phyloP scores from a whole-genome alignment of 2,329 filamentous ascomycete species.

The Apiospora saccharicola region DNA sequence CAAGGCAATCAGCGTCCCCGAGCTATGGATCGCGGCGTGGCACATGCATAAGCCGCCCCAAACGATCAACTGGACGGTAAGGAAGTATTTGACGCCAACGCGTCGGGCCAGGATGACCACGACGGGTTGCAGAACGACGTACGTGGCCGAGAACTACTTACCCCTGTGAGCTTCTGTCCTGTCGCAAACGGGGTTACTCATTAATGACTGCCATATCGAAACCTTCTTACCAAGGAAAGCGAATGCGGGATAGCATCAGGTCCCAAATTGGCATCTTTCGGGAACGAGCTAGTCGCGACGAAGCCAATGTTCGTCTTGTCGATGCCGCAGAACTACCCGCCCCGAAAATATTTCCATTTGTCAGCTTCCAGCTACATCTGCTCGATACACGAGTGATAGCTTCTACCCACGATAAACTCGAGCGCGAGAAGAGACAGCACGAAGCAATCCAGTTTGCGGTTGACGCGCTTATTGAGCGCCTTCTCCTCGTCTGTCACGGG shows the following conservation, averaged over 20 bases:
- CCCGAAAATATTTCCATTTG: too few species aligned
- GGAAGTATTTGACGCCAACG: slow-evolving; percentile 30
- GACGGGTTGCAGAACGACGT: slow-evolving; percentile 35
- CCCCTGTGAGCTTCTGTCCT: background rate
- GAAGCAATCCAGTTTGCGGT: slow-evolving; percentile 31
- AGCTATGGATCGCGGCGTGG: slow-evolving; percentile 31
- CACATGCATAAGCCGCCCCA: slow-evolving; percentile 36
- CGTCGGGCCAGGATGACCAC: slow-evolving; percentile 34
- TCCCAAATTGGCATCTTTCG: slow-evolving; percentile 33
- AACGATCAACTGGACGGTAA: slow-evolving; percentile 29
- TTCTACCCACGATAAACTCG: slow-evolving; percentile 32
- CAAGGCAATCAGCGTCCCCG: slow-evolving; percentile 30
- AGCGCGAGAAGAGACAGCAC: slow-evolving; percentile 30
- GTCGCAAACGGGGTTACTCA: too few species aligned
- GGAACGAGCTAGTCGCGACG: slow-evolving; percentile 35
- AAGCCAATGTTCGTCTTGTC: slow-evolving; percentile 37
- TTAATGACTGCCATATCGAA: too few species aligned
- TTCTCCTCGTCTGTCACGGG: slow-evolving; percentile 30
- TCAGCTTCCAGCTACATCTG: background rate
- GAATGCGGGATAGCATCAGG: slow-evolving; percentile 35
- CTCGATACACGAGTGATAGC: background rate
- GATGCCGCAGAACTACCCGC: slow-evolving; percentile 34
- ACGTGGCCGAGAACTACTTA: slow-evolving; percentile 32
- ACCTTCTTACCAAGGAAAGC: slow-evolving; percentile 30
- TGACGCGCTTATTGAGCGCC: slow-evolving; percentile 30